Evolutionary conservation across 257 asterid species (phyloP).

Genomic region (Hygrophila difformis): DNA sequence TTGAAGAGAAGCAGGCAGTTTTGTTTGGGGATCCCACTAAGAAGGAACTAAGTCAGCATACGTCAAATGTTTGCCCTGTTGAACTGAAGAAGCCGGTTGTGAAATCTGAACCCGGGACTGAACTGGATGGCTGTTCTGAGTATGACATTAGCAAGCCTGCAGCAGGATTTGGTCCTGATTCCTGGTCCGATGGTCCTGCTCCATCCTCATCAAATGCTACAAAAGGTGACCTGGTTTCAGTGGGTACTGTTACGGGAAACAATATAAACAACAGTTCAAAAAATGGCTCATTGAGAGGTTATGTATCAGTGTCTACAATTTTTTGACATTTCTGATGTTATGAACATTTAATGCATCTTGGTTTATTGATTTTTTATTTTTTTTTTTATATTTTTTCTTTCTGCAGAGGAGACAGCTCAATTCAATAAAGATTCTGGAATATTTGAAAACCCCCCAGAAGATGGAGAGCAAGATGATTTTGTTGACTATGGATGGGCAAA

Average conservation of each 20-base stretch:
- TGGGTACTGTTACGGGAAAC: slow-evolving; percentile 24
- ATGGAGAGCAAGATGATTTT: slow-evolving; percentile 55
- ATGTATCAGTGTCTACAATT: slow-evolving; percentile 4
- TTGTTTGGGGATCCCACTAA: slow-evolving; percentile 32
- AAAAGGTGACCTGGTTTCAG: slow-evolving; percentile 27
- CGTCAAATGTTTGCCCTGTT: slow-evolving; percentile 22
- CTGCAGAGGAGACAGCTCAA: slow-evolving; percentile 38
- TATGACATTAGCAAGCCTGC: slow-evolving; percentile 27
- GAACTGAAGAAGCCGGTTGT: slow-evolving; percentile 35
- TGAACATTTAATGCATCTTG: slow-evolving; percentile 6
- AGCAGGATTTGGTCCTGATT: slow-evolving; percentile 24
- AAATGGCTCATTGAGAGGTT: slow-evolving; percentile 31
- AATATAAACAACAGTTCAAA: slow-evolving; percentile 22
- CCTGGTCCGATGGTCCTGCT: slow-evolving; percentile 29
- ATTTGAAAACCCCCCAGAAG: slow-evolving; percentile 47
- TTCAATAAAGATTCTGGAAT: slow-evolving; percentile 37
- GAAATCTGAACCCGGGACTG: slow-evolving; percentile 25
- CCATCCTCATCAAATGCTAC: slow-evolving; percentile 33
- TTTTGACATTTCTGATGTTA: slow-evolving; percentile 6
- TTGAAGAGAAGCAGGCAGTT: slow-evolving; percentile 36
- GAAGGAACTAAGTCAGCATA: slow-evolving; percentile 43
- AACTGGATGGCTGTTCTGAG: slow-evolving; percentile 31
- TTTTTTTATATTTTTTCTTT: too few relatives aligned
- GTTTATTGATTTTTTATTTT: slow-evolving; percentile 13
- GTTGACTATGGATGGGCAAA: slow-evolving; percentile 80